Evolutionary conservation across 352 stramenopile species (phyloP), one percentile per base, ranked within the genome.

Genomic region (Stramenopiles sp.): DNA sequence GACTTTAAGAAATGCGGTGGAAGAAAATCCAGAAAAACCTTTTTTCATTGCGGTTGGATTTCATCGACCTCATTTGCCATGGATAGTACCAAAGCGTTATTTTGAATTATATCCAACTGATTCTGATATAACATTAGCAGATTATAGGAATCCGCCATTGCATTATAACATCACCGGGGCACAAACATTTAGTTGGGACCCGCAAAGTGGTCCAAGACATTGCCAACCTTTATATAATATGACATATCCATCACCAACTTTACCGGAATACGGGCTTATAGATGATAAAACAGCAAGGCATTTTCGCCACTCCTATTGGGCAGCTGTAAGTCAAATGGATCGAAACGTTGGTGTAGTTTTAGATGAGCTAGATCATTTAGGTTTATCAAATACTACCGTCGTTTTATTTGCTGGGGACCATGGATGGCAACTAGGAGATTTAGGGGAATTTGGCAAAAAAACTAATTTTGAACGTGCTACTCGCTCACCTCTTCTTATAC

Each of bases 41-140:
- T 84, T 84, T 76, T 82, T 84, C 32, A 13, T 84, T 20, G 81
- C 63, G 29, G 78, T 83, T 23, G 81, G 81, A 30, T 81, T 84
- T 63, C 80, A 84, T 63, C 63, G 83, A 33, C 81, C 81, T 27
- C 81, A 84, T 80, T 38, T 31, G 6, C 79, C 79, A 78, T 84
- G 81, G 81, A n/a, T 30, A 69, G 73, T 84, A 31, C 80, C 81
- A 23, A 43, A 73, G 1, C 30, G 31, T 32, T 77, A 74, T 43
- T 84, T 30, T 30, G 81, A 84, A 13, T 30, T 78, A 20, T 81
- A 78, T 65, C 31, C 63, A 30, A 78, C 80, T 20, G 79, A n/a
- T 4, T 13, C 4, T 29, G 79, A 80, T 7, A 27, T 82, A 31
- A 1, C 53, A 23, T 43, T 81, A 23, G 30, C 78, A n/a, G 43